Evolutionary conservation across 345 rosid genomes (phyloP).

Genomic region (Lepidium didymum): DNA sequence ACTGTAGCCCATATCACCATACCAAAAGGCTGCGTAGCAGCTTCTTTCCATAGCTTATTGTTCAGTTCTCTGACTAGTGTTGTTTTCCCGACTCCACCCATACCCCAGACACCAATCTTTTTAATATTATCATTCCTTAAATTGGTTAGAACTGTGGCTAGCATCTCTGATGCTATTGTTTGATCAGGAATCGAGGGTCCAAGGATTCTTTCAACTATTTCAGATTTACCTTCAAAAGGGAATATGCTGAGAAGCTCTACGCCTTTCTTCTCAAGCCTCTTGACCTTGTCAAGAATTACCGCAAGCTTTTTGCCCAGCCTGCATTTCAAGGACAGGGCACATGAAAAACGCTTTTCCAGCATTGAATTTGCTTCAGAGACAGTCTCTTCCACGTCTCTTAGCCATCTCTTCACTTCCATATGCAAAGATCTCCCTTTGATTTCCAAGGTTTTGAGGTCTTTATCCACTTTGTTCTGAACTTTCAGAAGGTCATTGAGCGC

Average conservation of each 20-base stretch:
- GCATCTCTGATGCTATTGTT: conserved; percentile 26
- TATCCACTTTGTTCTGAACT: conserved; percentile 2
- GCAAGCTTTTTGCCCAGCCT: conserved; percentile 9
- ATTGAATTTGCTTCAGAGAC: conserved; percentile 2
- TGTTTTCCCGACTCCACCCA: conserved; percentile 36
- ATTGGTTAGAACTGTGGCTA: conserved; percentile 1
- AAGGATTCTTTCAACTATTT: conserved; percentile 22
- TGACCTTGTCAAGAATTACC: conserved; percentile 10
- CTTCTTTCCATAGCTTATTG: conserved; percentile 18
- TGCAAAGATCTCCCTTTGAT: conserved; percentile 10
- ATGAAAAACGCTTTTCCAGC: conserved; percentile 5
- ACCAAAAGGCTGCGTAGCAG: conserved; percentile 19
- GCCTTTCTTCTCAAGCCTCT: conserved; percentile 12
- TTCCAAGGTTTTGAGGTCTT: conserved; percentile 18
- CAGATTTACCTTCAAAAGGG: background rate
- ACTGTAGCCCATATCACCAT: conserved; percentile 29
- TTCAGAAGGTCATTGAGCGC: conserved; percentile 3
- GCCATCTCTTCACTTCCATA: conserved; percentile 23
- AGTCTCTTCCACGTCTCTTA: conserved; percentile 13
- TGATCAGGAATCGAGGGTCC: conserved; percentile 31
- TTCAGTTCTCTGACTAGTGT: conserved; percentile 29
- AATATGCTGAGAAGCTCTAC: conserved; percentile 13
- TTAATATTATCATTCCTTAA: conserved; percentile 13
- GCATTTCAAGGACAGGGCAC: conserved; percentile 13
- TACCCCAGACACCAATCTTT: conserved; percentile 29